Conservation (phyloP, 257 asterid species). For the Solanum chiquidenum region DNA sequence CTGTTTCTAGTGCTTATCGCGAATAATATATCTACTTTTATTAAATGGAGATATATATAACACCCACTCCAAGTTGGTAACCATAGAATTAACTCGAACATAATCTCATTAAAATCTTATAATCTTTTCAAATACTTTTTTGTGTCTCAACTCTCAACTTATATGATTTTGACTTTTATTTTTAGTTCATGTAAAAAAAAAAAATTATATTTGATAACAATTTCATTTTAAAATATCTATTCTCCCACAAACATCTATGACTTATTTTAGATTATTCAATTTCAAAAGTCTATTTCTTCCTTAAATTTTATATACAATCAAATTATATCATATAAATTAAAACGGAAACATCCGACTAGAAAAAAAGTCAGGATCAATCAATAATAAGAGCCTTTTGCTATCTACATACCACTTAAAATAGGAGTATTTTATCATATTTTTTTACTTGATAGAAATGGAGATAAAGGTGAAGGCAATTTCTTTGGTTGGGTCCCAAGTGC, state of each 20-base stretch:
- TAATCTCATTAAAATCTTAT: neutral
- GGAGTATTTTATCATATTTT: neutral
- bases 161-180: neutral
- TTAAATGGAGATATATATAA: neutral
- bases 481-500: neutral
- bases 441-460: neutral
- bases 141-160: neutral
- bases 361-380: neutral
- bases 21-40: neutral
- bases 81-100: too few relatives aligned
- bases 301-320: neutral
- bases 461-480: neutral
- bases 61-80: neutral
- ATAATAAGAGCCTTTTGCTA: neutral
- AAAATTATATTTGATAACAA: neutral
- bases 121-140: neutral
- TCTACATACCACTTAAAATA: neutral
- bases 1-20: neutral
- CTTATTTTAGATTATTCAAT: neutral
- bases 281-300: neutral
- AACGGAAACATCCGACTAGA: accelerated
- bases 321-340: neutral
- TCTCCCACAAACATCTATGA: too few relatives aligned
- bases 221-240: neutral
- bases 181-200: neutral